Percentiles rank a stretch among this genome's conserved stretches.
phyloP scores from a whole-genome alignment of 306 rosid genomes.

The Abrus precatorius region DNA sequence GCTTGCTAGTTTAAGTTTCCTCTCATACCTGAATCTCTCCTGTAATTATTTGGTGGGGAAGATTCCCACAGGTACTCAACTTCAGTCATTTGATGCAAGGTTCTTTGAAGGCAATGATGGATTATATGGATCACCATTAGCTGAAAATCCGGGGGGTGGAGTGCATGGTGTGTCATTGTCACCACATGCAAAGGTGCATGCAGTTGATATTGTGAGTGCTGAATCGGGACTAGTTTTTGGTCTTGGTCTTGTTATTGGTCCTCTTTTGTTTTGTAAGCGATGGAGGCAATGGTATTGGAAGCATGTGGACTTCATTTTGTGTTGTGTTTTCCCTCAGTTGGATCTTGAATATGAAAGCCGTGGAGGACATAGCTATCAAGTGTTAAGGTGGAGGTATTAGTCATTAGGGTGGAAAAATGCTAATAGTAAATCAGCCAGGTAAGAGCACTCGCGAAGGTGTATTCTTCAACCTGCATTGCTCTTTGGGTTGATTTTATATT shows the following conservation, averaged over 20 bases:
- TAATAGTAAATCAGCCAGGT: background rate
- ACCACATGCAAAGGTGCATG: background rate
- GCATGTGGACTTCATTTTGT: background rate
- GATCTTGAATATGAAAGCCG: background rate
- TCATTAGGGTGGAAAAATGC: background rate
- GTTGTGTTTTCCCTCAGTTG: background rate
- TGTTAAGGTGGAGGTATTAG: conserved; percentile 24
- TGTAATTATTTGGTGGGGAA: conserved; percentile 46
- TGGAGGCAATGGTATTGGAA: conserved; percentile 22
- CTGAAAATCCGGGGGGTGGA: background rate
- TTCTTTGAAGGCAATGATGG: conserved; percentile 39
- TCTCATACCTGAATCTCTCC: conserved; percentile 45
- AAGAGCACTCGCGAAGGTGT: too few relatives aligned
- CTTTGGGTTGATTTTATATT: too few relatives aligned
- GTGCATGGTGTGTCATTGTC: background rate
- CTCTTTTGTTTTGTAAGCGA: background rate
- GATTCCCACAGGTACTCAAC: conserved; percentile 45
- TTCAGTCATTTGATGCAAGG: conserved; percentile 36
- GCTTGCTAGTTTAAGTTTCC: conserved; percentile 45
- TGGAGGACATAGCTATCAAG: background rate
- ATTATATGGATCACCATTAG: conserved; percentile 51
- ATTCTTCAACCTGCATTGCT: too few relatives aligned
- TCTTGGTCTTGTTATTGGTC: background rate
- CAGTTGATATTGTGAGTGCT: background rate
- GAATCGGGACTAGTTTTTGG: conserved; percentile 28